A percentile compares a stretch with the other conserved stretches of the same genome.
These are phyloP conservation scores for Sequoia sempervirens DNA, from an alignment of 75 land plant species.

Conservation along the genomic window DNA sequence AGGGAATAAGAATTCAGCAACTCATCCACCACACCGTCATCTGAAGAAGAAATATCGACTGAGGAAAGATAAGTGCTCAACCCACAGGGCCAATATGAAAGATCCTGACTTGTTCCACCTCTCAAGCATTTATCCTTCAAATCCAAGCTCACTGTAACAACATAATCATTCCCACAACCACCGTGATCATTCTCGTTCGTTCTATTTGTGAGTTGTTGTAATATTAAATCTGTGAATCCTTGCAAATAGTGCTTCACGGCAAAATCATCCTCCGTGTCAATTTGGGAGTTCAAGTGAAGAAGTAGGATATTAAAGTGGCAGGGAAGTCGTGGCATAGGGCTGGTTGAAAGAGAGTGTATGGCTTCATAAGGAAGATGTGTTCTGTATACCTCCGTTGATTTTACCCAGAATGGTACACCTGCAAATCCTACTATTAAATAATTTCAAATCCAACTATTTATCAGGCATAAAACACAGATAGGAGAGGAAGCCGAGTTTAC, in stretches of 20 bases:
- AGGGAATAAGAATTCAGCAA: constrained; percentile 27
- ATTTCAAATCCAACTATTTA: neutral
- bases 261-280: neutral
- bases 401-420: constrained; percentile 77
- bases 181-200: constrained; percentile 13
- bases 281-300: constrained; percentile 23
- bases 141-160: constrained; percentile 44
- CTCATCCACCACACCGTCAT: constrained; percentile 52
- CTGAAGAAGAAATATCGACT: neutral
- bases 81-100: constrained; percentile 50
- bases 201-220: constrained; percentile 14
- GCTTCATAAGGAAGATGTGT: constrained; percentile 75
- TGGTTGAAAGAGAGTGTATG: constrained; percentile 43
- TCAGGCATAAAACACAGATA: neutral
- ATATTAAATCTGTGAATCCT: constrained; percentile 15
- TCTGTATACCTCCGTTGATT: constrained; percentile 83
- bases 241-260: constrained; percentile 9
- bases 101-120: neutral
- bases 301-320: constrained; percentile 54
- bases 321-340: constrained; percentile 41
- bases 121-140: constrained; percentile 24
- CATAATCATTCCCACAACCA: constrained; percentile 25
- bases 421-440: constrained; percentile 3
- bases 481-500: constrained; percentile 8
- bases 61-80: constrained; percentile 17